phyloP scores from a whole-genome alignment of 2,329 filamentous ascomycete genomes.

The Mariannaea elegans region DNA sequence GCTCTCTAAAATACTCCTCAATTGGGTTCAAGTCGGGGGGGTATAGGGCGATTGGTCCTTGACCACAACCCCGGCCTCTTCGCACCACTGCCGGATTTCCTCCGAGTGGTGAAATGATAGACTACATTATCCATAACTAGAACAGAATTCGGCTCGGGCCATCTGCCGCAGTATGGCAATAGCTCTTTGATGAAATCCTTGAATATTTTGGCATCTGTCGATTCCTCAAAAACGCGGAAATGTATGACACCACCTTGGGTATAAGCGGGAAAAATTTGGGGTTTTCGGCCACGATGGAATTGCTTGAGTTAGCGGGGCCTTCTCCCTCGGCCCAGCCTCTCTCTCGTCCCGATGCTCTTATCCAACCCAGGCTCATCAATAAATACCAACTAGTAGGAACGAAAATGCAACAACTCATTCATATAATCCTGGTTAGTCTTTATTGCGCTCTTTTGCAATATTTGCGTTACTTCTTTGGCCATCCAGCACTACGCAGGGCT shows the following conservation, averaged over 20 bases:
- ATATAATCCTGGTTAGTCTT: no score
- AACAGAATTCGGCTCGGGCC: slow-evolving; percentile 45
- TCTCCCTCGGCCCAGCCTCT: slow-evolving; percentile 45
- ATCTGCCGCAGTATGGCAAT: slow-evolving; percentile 38
- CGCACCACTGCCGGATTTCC: slow-evolving; percentile 40
- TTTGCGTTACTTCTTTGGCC: no score
- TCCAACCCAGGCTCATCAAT: no score
- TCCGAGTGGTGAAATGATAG: slow-evolving; percentile 41
- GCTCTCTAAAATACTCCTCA: slow-evolving; percentile 33
- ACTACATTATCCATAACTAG: slow-evolving; percentile 49
- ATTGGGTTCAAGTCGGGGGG: slow-evolving; percentile 38
- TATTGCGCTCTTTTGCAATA: no score
- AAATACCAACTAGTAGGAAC: slow-evolving; percentile 46
- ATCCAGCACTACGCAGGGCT: no score
- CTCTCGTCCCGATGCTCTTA: slow-evolving; percentile 45
- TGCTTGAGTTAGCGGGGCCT: slow-evolving; percentile 34
- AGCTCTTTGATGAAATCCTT: slow-evolving; percentile 45
- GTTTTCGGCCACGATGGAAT: slow-evolving; percentile 35
- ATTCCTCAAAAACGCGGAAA: slow-evolving; percentile 39
- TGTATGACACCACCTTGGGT: slow-evolving; percentile 38
- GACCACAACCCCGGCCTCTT: slow-evolving; percentile 24
- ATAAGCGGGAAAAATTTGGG: slow-evolving; percentile 43
- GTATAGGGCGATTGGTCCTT: slow-evolving; percentile 34
- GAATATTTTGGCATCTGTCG: slow-evolving; percentile 40
- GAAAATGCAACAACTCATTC: no score